A percentile compares a stretch with the other conserved stretches of the same genome.
Conservation (phyloP, 169 alveolate genomes). For the Cryptosporidium tyzzeri region DNA sequence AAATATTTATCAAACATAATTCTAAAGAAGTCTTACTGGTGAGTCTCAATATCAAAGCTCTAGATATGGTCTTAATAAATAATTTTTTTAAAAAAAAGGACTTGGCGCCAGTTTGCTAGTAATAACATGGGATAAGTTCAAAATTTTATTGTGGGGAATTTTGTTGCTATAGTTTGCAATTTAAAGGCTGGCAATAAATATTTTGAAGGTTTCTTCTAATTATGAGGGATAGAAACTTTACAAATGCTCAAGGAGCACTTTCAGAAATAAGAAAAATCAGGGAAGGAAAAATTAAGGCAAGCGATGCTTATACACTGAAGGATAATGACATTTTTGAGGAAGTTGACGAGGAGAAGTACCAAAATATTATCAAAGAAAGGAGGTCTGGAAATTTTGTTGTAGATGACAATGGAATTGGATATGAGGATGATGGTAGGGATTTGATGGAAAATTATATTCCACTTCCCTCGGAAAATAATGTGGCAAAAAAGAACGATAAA, state of each 20-base stretch:
- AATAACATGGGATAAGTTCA: conserved; percentile 15
- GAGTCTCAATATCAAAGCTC: background rate
- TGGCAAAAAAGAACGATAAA: background rate
- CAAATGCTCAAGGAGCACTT: conserved; percentile 54
- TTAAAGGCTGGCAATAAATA: background rate
- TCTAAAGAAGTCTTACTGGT: background rate
- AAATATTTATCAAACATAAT: too few relatives aligned
- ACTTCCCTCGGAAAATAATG: background rate
- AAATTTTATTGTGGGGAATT: conserved; percentile 5
- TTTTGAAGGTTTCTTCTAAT: background rate
- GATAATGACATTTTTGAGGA: conserved; percentile 50
- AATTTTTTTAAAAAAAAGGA: background rate
- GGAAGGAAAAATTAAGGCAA: conserved; percentile 65
- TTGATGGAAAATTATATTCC: conserved; percentile 57
- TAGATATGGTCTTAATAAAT: background rate
- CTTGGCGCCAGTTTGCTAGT: conserved; percentile 24
- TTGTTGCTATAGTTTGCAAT: background rate
- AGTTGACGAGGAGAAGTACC: conserved; percentile 67
- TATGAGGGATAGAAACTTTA: conserved; percentile 22
- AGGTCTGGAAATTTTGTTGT: conserved; percentile 47
- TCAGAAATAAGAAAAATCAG: conserved; percentile 51
- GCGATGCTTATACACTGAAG: conserved; percentile 49
- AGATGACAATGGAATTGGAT: conserved; percentile 72
- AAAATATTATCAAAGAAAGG: conserved; percentile 46
- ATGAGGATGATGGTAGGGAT: conserved; percentile 71